Conservation (phyloP, 2,329 filamentous ascomycete species). For the Alternaria alternata region DNA sequence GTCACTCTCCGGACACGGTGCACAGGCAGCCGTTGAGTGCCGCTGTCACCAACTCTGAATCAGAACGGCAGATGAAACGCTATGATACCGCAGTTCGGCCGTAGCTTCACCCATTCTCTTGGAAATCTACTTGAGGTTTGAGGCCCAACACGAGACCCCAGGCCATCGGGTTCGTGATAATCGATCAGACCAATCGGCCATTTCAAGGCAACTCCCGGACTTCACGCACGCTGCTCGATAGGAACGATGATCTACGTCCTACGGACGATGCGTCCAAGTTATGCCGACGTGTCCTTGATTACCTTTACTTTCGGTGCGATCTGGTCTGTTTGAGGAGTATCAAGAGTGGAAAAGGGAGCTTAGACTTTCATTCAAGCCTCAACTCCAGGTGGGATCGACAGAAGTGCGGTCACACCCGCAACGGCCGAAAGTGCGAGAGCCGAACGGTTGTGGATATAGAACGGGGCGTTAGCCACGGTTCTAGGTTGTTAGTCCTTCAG, state of each 20-base stretch:
- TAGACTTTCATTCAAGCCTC: slow-evolving; percentile 4
- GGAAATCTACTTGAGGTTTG: neutral
- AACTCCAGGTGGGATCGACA: slow-evolving; percentile 2
- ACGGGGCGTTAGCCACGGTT: neutral
- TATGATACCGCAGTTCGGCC: neutral
- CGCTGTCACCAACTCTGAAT: neutral
- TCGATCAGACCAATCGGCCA: slow-evolving; percentile 2
- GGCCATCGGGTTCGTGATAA: neutral
- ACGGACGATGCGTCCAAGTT: neutral
- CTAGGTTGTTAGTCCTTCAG: neutral
- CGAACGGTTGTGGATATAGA: neutral
- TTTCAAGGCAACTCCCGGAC: neutral
- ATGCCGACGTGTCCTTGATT: neutral
- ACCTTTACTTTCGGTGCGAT: neutral
- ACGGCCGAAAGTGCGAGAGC: slow-evolving; percentile 1
- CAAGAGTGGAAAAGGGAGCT: neutral
- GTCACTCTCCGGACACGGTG: neutral
- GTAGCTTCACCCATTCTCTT: neutral
- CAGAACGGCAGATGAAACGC: neutral
- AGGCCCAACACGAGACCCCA: neutral
- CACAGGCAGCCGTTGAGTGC: neutral
- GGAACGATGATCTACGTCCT: neutral
- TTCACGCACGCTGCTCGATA: neutral
- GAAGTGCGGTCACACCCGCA: slow-evolving; percentile 5
- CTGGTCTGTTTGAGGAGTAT: neutral